Conservation (phyloP, 305 asterid species). For the Solanum aculeatissimum region DNA sequence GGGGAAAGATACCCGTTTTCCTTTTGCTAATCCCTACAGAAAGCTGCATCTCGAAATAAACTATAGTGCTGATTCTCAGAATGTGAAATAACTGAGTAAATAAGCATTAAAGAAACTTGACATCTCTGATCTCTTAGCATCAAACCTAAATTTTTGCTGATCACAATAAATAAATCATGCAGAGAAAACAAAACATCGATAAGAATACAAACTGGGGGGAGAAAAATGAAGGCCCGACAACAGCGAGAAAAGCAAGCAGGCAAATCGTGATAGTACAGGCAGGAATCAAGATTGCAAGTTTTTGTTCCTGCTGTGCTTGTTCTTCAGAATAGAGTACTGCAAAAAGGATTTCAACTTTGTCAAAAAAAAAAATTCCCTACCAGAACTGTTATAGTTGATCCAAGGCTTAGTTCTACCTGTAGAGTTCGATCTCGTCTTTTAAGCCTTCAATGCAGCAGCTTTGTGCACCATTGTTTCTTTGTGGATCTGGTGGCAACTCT, state of each 20-base stretch:
- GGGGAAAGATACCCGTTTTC: not conserved
- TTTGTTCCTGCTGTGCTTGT: not conserved
- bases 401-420: not conserved
- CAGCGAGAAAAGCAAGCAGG: not conserved
- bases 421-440: not conserved
- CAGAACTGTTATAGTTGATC: not conserved
- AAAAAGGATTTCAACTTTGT: not conserved
- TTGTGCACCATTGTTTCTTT: conserved; percentile 96
- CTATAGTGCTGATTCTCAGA: not conserved
- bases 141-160: not conserved
- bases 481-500: conserved; percentile 99
- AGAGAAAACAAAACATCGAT: not conserved
- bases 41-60: not conserved
- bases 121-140: not conserved
- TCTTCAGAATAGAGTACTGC: not conserved
- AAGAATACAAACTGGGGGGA: not conserved
- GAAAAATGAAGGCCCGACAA: not conserved
- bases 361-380: not conserved
- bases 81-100: not conserved
- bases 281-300: not conserved
- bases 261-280: not conserved
- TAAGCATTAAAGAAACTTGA: not conserved
- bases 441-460: conserved; percentile 57
- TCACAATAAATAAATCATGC: conserved; percentile 1
- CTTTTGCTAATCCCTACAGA: not conserved